Evolutionary conservation across 306 rosid species (phyloP).

Genomic region (Lupinus albus): DNA sequence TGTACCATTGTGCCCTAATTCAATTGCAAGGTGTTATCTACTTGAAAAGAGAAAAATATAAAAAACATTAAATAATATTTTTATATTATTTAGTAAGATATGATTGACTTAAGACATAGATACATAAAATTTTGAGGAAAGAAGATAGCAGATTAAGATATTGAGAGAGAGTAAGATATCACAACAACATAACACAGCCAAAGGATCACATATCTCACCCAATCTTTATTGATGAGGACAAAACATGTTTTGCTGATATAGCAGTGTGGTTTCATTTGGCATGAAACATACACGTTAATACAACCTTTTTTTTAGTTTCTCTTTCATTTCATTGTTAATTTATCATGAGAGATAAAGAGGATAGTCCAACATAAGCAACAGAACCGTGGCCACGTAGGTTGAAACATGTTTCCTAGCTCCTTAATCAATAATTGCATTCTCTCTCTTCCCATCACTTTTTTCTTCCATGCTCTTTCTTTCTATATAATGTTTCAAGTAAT

Average conservation of each 20-base stretch:
- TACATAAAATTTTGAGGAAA: too few species aligned
- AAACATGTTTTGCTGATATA: conserved; percentile 55
- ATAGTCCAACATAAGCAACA: conserved; percentile 52
- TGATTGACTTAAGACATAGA: too few species aligned
- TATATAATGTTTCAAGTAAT: conserved; percentile 50
- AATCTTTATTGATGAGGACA: conserved; percentile 61
- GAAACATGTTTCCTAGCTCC: conserved; percentile 62
- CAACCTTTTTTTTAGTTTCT: too few species aligned
- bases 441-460: conserved; percentile 40
- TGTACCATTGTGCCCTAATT: too few species aligned
- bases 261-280: conserved; percentile 62
- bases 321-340: conserved; percentile 15
- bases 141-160: too few species aligned
- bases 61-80: too few species aligned
- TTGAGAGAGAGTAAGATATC: conserved; percentile 45
- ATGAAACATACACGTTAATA: conserved; percentile 59
- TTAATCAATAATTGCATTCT: conserved; percentile 64
- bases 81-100: too few species aligned
- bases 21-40: too few species aligned
- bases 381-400: conserved; percentile 62
- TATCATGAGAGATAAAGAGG: conserved; percentile 29
- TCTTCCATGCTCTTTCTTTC: conserved; percentile 43
- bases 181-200: conserved; percentile 39
- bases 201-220: conserved; percentile 42
- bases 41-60: too few species aligned